Evolutionary conservation across 2,329 filamentous ascomycete genomes (phyloP).

Genomic region (Diplodia intermedia): DNA sequence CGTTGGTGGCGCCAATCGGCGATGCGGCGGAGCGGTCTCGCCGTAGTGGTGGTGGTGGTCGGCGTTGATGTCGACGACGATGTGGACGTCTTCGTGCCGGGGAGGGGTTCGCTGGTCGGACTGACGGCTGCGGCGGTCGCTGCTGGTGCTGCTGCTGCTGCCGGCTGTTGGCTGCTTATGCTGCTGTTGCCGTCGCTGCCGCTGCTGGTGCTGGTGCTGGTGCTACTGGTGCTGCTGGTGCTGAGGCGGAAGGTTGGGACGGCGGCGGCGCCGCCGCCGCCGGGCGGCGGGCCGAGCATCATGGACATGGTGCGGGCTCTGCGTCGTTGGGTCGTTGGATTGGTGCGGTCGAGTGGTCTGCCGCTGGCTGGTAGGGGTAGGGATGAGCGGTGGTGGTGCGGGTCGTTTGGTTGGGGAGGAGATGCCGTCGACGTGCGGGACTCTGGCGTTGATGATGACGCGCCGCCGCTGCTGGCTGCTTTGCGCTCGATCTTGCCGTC

Average conservation of each 20-base stretch:
- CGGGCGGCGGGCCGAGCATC: not conserved
- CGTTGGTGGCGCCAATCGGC: no score
- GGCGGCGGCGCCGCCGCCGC: no score
- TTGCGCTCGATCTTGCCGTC: constrained; percentile 48
- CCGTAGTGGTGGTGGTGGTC: not conserved
- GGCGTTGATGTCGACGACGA: no score
- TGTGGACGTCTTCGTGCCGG: not conserved
- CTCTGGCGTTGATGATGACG: constrained; percentile 34
- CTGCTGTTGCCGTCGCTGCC: no score
- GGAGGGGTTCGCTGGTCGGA: constrained; percentile 34
- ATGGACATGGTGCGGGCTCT: constrained; percentile 44
- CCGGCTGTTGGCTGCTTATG: no score
- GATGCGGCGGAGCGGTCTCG: not conserved
- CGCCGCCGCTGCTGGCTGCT: constrained; percentile 38
- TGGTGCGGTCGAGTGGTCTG: constrained; percentile 35
- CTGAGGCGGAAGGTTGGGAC: constrained; percentile 38
- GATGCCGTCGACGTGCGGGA: constrained; percentile 32
- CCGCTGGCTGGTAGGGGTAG: no score
- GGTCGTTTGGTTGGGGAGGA: constrained; percentile 30
- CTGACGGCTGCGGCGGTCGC: constrained; percentile 33
- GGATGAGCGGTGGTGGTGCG: constrained; percentile 6
- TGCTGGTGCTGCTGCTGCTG: no score
- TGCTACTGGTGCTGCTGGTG: not conserved
- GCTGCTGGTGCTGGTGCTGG: no score
- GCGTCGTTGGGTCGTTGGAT: constrained; percentile 32